Evolutionary conservation across 306 rosid genomes (phyloP).

Genomic region (Mimosa pudica): DNA sequence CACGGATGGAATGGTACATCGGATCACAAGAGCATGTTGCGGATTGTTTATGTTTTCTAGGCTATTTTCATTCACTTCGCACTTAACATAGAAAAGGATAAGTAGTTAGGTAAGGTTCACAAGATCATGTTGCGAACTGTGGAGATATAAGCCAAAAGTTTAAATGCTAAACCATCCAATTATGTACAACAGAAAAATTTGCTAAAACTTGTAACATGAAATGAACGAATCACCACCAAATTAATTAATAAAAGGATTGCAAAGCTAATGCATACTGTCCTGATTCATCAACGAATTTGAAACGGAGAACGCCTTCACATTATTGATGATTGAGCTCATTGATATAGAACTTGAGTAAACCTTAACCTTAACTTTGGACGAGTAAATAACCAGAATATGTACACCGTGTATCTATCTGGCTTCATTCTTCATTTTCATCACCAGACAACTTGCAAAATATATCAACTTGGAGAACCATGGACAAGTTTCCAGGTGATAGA

Average conservation of each 20-base stretch:
- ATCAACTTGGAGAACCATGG: constrained; percentile 29
- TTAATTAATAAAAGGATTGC: not conserved
- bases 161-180: no score
- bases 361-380: constrained; percentile 25
- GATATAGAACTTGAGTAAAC: constrained; percentile 1
- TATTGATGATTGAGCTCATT: not conserved
- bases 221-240: constrained; percentile 32
- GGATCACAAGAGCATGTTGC: no score
- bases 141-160: not conserved
- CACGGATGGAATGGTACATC: constrained; percentile 19
- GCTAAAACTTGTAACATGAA: constrained; percentile 4
- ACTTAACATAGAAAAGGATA: not conserved
- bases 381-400: constrained; percentile 45
- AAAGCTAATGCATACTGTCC: not conserved
- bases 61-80: not conserved
- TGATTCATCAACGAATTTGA: not conserved
- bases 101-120: not conserved
- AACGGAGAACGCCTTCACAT: not conserved
- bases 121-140: not conserved
- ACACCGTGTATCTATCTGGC: constrained; percentile 42
- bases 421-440: constrained; percentile 10
- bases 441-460: constrained; percentile 29
- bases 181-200: not conserved
- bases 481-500: constrained; percentile 22
- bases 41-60: not conserved